A percentile compares a stretch with the other conserved stretches of the same genome.
phyloP scores from a whole-genome alignment of 2,329 filamentous ascomycete genomes.

The Colletotrichum sp. region DNA sequence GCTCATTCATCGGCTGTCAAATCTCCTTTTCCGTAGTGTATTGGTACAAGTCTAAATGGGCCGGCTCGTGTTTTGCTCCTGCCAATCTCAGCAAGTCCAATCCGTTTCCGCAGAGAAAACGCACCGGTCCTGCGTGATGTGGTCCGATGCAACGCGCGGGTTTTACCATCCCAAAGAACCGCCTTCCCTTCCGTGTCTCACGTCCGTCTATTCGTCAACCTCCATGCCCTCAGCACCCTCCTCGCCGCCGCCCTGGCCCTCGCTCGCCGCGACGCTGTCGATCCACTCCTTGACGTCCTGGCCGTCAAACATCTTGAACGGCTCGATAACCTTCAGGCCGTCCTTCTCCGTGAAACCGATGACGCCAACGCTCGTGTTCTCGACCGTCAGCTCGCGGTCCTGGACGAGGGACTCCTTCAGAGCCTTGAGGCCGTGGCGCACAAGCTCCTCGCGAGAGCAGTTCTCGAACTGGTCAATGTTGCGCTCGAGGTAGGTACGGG shows the following conservation, averaged over 20 bases:
- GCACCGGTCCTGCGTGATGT: background rate
- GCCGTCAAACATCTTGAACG: slow-evolving; percentile 90
- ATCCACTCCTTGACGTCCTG: slow-evolving; percentile 86
- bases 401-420: slow-evolving; percentile 95
- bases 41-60: slow-evolving; percentile 20
- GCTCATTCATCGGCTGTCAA: slow-evolving; percentile 14
- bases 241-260: slow-evolving; percentile 47
- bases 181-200: background rate
- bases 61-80: slow-evolving; percentile 1
- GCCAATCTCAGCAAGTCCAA: background rate
- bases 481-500: slow-evolving; percentile 92
- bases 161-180: background rate
- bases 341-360: slow-evolving; percentile 65
- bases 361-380: slow-evolving; percentile 93
- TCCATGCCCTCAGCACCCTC: slow-evolving; percentile 41
- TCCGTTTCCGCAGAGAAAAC: background rate
- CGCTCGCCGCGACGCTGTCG: slow-evolving; percentile 67
- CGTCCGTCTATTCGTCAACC: slow-evolving; percentile 31
- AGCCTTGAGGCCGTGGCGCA: slow-evolving; percentile 87
- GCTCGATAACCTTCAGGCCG: slow-evolving; percentile 66
- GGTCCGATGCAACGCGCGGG: background rate
- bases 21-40: slow-evolving; percentile 14
- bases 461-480: slow-evolving; percentile 84
- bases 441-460: slow-evolving; percentile 81
- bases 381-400: slow-evolving; percentile 96